These are phyloP conservation scores for Sodiomyces alkalinus DNA, from an alignment of 2,329 filamentous ascomycete species.

Conservation along the genomic window DNA sequence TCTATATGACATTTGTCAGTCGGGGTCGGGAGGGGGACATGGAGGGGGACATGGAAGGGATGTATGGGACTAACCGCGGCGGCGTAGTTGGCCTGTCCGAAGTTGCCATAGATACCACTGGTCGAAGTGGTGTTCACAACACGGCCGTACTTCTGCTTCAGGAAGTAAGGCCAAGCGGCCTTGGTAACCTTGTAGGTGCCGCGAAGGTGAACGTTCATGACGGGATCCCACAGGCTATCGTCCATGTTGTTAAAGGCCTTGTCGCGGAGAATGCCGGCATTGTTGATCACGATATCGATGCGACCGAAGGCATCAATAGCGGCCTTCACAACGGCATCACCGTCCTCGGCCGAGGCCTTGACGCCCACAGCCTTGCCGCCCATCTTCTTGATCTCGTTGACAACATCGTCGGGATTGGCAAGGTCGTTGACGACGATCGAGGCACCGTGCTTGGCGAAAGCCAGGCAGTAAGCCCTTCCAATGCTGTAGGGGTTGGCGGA, in stretches of 20 bases:
- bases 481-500: constrained; percentile 36
- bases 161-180: constrained; percentile 92
- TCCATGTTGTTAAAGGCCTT: constrained; percentile 98
- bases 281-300: constrained; percentile 93
- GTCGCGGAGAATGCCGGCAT: constrained; percentile 92
- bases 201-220: constrained; percentile 81
- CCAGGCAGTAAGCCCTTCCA: constrained; percentile 76
- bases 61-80: constrained; percentile 65
- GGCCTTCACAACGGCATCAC: constrained; percentile 77
- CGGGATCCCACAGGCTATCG: constrained; percentile 81
- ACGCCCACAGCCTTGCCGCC: constrained; percentile 86
- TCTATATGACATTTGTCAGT: constrained; percentile 29
- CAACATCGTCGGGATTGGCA: constrained; percentile 78
- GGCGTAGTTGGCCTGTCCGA: constrained; percentile 95
- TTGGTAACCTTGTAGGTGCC: constrained; percentile 96
- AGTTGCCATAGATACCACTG: constrained; percentile 97
- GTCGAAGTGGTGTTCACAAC: constrained; percentile 95
- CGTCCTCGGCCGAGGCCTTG: constrained; percentile 87
- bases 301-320: constrained; percentile 90
- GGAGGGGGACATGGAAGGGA: too few species aligned
- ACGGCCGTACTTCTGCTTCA: constrained; percentile 97
- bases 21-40: too few species aligned
- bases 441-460: constrained; percentile 72
- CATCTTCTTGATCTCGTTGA: constrained; percentile 78
- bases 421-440: constrained; percentile 91